Evolutionary conservation across 257 asterid genomes (phyloP).

Genomic region (Hygrophila difformis): DNA sequence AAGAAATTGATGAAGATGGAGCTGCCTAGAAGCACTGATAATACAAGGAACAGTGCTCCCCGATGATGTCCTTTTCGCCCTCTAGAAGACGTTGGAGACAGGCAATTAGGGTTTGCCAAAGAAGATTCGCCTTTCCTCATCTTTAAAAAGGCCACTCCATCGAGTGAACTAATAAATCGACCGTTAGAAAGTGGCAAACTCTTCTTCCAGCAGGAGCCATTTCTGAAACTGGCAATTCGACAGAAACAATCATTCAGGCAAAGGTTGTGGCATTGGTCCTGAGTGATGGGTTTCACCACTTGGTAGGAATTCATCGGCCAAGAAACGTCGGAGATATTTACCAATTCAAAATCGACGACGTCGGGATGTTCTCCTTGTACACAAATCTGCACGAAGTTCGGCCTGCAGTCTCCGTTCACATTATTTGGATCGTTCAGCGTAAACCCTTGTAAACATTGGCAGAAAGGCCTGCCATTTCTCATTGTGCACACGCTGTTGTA

Average conservation of each 20-base stretch:
- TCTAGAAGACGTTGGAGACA: not conserved
- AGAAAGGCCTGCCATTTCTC: conserved; percentile 24
- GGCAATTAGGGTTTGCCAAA: conserved; percentile 14
- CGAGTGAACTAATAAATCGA: conserved; percentile 13
- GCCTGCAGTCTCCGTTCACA: conserved; percentile 30
- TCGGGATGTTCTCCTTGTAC: conserved; percentile 5
- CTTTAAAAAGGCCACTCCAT: conserved; percentile 36
- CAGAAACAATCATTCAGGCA: conserved; percentile 57
- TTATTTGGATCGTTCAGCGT: conserved; percentile 27
- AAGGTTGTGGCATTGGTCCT: conserved; percentile 22
- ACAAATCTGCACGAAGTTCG: conserved; percentile 30
- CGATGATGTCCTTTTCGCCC: conserved; percentile 11
- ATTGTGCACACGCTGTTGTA: conserved; percentile 40
- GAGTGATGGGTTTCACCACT: conserved; percentile 12
- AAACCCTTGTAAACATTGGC: conserved; percentile 43
- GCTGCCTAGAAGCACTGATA: conserved; percentile 39
- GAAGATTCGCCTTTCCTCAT: conserved; percentile 20
- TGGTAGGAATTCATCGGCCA: conserved; percentile 38
- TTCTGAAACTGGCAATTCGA: conserved; percentile 29
- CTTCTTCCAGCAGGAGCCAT: conserved; percentile 58
- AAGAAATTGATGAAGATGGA: conserved; percentile 34
- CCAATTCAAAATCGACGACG: conserved; percentile 16
- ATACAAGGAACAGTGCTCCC: conserved; percentile 19
- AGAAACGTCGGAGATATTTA: conserved; percentile 16
- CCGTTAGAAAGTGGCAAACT: conserved; percentile 62